A percentile compares a stretch with the other conserved stretches of the same genome.
Conservation (phyloP, 2,329 filamentous ascomycete species). For the Stylonectria norvegica region DNA sequence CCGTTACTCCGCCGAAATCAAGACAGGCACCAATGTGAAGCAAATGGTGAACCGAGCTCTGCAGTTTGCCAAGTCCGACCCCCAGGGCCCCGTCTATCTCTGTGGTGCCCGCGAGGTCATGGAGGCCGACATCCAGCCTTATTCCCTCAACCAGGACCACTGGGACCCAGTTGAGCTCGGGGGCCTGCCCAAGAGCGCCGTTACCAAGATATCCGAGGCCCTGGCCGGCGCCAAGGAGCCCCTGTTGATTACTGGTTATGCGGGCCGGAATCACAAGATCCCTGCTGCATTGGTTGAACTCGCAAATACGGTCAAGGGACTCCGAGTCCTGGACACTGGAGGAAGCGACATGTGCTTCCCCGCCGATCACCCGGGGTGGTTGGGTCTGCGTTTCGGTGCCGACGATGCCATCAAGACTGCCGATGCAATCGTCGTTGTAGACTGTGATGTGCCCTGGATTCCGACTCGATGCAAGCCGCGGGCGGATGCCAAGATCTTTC, state of each 20-base stretch:
- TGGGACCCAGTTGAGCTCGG: constrained; percentile 71
- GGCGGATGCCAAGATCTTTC: constrained; percentile 54
- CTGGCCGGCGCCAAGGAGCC: constrained; percentile 63
- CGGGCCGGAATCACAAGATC: constrained; percentile 63
- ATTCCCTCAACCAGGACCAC: constrained; percentile 61
- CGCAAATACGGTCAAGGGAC: constrained; percentile 62
- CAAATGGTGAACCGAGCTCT: constrained; percentile 84
- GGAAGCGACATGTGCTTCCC: constrained; percentile 82
- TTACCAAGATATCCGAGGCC: constrained; percentile 58
- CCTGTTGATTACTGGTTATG: constrained; percentile 67
- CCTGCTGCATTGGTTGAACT: constrained; percentile 62
- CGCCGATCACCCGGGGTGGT: constrained; percentile 62
- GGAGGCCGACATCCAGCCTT: constrained; percentile 78
- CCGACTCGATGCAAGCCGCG: constrained; percentile 65
- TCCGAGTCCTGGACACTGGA: constrained; percentile 71
- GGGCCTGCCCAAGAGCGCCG: constrained; percentile 50
- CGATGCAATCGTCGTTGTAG: constrained; percentile 79
- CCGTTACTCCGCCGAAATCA: constrained; percentile 77
- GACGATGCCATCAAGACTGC: constrained; percentile 72
- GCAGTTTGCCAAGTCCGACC: constrained; percentile 75
- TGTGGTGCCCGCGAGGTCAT: constrained; percentile 76
- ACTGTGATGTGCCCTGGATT: constrained; percentile 94
- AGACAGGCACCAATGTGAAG: constrained; percentile 80
- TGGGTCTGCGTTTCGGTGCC: constrained; percentile 70
- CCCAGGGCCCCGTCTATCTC: constrained; percentile 77